These are phyloP conservation scores for Hericium coralloides DNA, from an alignment of 768 basidiomycete genomes.

Conservation along the genomic window DNA sequence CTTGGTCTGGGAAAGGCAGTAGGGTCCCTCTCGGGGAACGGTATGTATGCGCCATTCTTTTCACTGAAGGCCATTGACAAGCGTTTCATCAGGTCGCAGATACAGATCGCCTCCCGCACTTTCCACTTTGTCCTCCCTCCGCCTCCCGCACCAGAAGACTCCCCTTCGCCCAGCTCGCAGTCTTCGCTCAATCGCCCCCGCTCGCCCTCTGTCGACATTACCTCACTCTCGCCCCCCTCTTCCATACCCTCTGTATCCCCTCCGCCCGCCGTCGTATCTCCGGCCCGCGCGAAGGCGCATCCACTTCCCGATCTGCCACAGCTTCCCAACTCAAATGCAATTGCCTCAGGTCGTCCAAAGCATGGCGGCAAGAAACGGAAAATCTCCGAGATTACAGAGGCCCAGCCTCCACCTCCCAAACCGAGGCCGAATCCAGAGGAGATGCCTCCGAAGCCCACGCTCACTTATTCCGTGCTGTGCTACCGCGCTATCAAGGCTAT, in stretches of 20 bases:
- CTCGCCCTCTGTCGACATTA: conserved; percentile 78
- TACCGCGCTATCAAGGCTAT: conserved; percentile 79
- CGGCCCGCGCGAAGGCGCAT: conserved; percentile 36
- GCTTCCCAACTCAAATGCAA: conserved; percentile 56
- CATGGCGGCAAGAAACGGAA: conserved; percentile 4
- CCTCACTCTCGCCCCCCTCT: conserved; percentile 62
- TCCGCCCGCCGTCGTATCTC: conserved; percentile 39
- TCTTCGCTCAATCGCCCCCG: conserved; percentile 55
- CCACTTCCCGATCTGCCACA: conserved; percentile 41
- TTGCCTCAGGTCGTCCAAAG: conserved; percentile 20
- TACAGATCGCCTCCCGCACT: conserved; percentile 94
- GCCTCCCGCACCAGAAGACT: conserved; percentile 68
- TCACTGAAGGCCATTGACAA: conserved; percentile 12
- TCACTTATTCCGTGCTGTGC: conserved; percentile 89
- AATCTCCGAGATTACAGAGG: conserved; percentile 10
- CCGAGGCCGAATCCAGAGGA: conserved; percentile 54
- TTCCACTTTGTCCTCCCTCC: conserved; percentile 97
- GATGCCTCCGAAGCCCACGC: conserved; percentile 82
- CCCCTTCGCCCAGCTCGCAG: conserved; percentile 71
- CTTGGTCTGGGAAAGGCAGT: conserved; percentile 88
- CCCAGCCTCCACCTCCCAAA: conserved; percentile 24
- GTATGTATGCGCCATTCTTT: conserved; percentile 31
- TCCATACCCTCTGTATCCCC: conserved; percentile 73
- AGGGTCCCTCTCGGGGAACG: conserved; percentile 79
- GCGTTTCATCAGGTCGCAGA: conserved; percentile 60